phyloP scores from a whole-genome alignment of 345 rosid genomes.

The Microthlaspi erraticum region DNA sequence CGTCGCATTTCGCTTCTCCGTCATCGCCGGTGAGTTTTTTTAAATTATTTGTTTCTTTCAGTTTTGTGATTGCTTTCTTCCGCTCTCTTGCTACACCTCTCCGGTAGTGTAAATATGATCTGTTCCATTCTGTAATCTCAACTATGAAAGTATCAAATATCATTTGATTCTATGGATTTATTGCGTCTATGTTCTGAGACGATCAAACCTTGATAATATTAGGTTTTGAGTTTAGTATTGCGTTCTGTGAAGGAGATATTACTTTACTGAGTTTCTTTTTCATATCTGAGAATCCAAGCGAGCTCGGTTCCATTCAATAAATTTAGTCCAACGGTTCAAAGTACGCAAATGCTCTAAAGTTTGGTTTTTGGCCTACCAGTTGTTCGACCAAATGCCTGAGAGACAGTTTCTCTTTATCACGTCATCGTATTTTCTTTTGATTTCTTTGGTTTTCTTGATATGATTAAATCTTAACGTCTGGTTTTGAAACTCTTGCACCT shows the following conservation, averaged over 20 bases:
- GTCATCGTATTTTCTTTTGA: background rate
- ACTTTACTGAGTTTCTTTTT: background rate
- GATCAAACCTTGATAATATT: background rate
- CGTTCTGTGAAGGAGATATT: background rate
- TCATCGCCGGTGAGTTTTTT: constrained; percentile 17
- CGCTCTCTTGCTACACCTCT: background rate
- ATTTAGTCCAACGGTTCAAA: too few relatives aligned
- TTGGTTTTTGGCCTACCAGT: background rate
- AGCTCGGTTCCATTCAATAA: too few relatives aligned
- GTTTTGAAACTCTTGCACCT: background rate
- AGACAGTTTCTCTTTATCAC: background rate
- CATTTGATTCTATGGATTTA: background rate
- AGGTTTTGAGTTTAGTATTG: background rate
- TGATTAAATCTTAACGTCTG: background rate
- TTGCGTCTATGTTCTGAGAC: background rate
- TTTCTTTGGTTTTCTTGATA: background rate
- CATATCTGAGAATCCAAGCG: background rate
- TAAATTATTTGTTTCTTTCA: background rate
- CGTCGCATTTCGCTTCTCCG: background rate
- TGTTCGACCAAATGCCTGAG: constrained; percentile 23
- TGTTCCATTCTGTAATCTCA: background rate
- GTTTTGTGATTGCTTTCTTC: background rate
- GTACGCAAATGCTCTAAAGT: background rate
- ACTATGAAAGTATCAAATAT: background rate
- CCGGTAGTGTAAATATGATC: background rate